Conservation (phyloP, 768 basidiomycete genomes). For the Suillus paluster region DNA sequence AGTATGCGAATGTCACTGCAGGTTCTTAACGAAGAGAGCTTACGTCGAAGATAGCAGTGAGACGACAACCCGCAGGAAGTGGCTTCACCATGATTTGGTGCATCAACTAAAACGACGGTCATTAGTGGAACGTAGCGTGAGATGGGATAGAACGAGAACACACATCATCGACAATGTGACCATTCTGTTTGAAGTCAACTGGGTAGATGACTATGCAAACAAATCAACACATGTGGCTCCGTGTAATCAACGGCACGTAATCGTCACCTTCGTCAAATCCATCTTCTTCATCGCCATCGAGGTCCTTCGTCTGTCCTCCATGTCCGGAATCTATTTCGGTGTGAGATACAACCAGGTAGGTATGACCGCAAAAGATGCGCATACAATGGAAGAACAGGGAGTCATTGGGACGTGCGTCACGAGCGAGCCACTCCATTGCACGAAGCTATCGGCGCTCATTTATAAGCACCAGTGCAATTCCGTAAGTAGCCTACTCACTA, state of each 20-base stretch:
- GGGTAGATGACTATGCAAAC: constrained; percentile 78
- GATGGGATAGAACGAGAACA: constrained; percentile 26
- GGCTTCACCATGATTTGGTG: constrained; percentile 80
- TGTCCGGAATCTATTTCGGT: constrained; percentile 81
- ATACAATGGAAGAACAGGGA: constrained; percentile 84
- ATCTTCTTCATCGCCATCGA: constrained; percentile 83
- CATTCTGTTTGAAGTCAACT: constrained; percentile 63
- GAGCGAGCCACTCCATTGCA: constrained; percentile 94
- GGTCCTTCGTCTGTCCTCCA: constrained; percentile 87
- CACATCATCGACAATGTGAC: constrained; percentile 91
- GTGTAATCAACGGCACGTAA: background rate
- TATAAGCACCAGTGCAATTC: background rate
- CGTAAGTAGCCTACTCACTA: constrained; percentile 47
- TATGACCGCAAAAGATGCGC: background rate
- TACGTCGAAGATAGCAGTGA: constrained; percentile 84
- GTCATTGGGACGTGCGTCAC: constrained; percentile 77
- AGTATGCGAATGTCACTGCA: background rate
- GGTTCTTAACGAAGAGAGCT: constrained; percentile 28
- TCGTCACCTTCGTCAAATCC: constrained; percentile 79
- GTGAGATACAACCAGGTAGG: background rate
- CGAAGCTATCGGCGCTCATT: constrained; percentile 47
- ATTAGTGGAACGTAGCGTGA: constrained; percentile 9
- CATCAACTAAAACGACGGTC: constrained; percentile 51
- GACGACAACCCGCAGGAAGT: constrained; percentile 84
- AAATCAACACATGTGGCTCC: background rate